Evolutionary conservation across 805 yeast species (phyloP).

Genomic region (Candida mattraensis): DNA sequence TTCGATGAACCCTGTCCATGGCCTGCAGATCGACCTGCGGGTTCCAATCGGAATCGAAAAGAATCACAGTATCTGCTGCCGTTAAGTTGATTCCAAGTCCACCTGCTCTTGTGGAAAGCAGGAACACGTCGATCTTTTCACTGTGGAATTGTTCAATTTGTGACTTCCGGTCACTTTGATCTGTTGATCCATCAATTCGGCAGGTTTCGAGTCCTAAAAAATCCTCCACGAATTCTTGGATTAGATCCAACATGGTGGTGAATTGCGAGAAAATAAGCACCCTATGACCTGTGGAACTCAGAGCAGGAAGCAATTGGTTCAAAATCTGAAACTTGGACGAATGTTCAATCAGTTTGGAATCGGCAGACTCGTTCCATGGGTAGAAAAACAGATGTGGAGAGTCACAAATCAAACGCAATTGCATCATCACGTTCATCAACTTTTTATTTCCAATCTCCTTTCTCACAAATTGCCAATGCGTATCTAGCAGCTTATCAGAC

Average conservation of each 20-base stretch:
- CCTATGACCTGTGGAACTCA: conserved; percentile 55
- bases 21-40: conserved; percentile 97
- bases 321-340: conserved; percentile 76
- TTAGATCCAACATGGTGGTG: conserved; percentile 73
- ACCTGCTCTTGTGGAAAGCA: conserved; percentile 90
- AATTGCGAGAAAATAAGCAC: conserved; percentile 86
- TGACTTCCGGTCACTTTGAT: conserved; percentile 63
- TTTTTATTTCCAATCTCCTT: conserved; percentile 49
- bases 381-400: conserved; percentile 83
- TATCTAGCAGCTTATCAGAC: conserved; percentile 11
- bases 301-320: conserved; percentile 55
- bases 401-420: conserved; percentile 78
- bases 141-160: conserved; percentile 56
- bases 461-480: conserved; percentile 33
- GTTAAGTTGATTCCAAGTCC: conserved; percentile 88
- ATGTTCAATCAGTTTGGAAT: conserved; percentile 42
- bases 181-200: conserved; percentile 75
- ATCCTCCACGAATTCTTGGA: conserved; percentile 68
- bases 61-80: conserved; percentile 84
- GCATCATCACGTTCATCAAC: conserved; percentile 75
- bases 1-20: conserved; percentile 91
- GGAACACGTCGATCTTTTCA: conserved; percentile 47
- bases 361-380: conserved; percentile 61
- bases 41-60: conserved; percentile 95
- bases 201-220: conserved; percentile 45